phyloP scores from a whole-genome alignment of 805 yeast genomes.

The Barnettozyma siamensis region DNA sequence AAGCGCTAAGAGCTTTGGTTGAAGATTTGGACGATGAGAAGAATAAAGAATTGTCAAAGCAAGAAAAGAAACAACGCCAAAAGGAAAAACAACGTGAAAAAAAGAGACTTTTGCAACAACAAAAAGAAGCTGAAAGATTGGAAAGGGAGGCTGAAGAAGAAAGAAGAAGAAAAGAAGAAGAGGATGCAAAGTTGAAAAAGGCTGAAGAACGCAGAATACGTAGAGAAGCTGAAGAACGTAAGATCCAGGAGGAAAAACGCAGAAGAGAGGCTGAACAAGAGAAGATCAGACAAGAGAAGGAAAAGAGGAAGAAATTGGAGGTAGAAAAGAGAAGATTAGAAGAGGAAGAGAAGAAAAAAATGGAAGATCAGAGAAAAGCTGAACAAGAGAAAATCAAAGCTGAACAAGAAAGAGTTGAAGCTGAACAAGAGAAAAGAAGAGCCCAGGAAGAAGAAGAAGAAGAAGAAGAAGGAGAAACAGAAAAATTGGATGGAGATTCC shows the following conservation, averaged over 20 bases:
- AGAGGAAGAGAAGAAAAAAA: conserved; percentile 28
- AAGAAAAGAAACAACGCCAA: conserved; percentile 50
- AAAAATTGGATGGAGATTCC: background rate
- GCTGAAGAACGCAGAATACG: conserved; percentile 36
- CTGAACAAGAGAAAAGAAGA: too few species aligned
- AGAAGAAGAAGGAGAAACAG: conserved; percentile 28
- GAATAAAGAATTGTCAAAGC: conserved; percentile 54
- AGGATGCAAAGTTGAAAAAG: conserved; percentile 36
- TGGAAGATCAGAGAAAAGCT: conserved; percentile 25
- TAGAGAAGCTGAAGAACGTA: conserved; percentile 33
- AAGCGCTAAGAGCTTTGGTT: conserved; percentile 53
- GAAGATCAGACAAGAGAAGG: conserved; percentile 27
- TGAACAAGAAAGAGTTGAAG: conserved; percentile 31
- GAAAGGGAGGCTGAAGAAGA: conserved; percentile 38
- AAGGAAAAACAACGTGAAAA: conserved; percentile 68
- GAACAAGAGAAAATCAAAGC: conserved; percentile 29
- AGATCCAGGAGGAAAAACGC: conserved; percentile 35
- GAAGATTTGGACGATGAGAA: conserved; percentile 71
- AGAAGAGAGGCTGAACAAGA: conserved; percentile 34
- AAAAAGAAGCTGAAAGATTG: conserved; percentile 48
- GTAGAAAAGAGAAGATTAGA: conserved; percentile 32
- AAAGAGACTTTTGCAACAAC: conserved; percentile 52
- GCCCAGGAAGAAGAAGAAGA: conserved; percentile 27
- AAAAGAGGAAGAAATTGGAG: conserved; percentile 28
- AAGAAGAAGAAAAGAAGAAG: conserved; percentile 31